These are phyloP conservation scores for Leccinum pseudoinsigne DNA, from an alignment of 1,284 basidiomycete species.

Conservation along the genomic window DNA sequence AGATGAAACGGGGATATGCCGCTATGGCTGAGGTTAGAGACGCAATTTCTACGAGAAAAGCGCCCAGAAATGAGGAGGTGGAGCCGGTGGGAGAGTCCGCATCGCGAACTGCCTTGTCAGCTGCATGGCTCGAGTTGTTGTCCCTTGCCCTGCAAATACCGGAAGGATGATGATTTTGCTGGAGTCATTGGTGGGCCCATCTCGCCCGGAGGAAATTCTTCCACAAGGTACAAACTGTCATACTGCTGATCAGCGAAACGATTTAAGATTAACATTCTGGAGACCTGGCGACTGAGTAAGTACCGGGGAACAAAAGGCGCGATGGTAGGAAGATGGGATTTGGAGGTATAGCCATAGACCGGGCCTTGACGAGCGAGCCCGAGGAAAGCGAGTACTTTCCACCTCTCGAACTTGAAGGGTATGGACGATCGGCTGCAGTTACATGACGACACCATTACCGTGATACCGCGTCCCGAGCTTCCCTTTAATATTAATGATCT, in stretches of 20 bases:
- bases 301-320: not conserved
- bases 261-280: not conserved
- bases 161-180: conserved; percentile 36
- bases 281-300: conserved; percentile 14
- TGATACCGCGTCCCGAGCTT: conserved; percentile 10
- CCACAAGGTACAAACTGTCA: conserved; percentile 1
- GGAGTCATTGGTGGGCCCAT: conserved; percentile 10
- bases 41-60: conserved; percentile 49
- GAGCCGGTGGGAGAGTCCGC: conserved; percentile 39
- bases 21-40: conserved; percentile 39
- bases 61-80: conserved; percentile 50
- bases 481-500: conserved; percentile 12
- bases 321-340: conserved; percentile 5
- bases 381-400: conserved; percentile 18
- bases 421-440: conserved; percentile 15
- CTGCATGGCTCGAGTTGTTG: conserved; percentile 36
- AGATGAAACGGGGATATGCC: conserved; percentile 47
- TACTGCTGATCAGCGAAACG: conserved; percentile 1
- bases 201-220: not conserved
- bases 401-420: conserved; percentile 17
- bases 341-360: conserved; percentile 2
- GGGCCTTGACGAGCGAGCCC: too few species aligned
- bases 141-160: conserved; percentile 59
- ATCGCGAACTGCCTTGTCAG: conserved; percentile 41
- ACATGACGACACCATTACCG: conserved; percentile 27